A percentile compares a stretch with the other conserved stretches of the same genome.
Evolutionary conservation across 176 grass and related monocot species (phyloP).

Genomic region (Tillandsia leiboldiana): DNA sequence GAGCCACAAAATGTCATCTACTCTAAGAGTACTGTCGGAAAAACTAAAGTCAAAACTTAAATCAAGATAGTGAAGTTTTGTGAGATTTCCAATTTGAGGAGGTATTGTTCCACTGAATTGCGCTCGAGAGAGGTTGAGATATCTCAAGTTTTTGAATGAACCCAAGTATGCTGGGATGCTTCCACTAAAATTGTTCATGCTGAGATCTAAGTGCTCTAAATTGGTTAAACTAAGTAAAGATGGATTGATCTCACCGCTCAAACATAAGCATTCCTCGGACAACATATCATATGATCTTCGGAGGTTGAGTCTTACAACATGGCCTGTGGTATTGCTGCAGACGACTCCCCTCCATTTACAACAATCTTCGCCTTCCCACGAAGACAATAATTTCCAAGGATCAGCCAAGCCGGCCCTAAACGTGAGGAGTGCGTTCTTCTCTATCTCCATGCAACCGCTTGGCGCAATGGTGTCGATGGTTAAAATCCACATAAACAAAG

Average conservation of each 20-base stretch:
- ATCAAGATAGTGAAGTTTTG: constrained; percentile 17
- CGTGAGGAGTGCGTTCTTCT: constrained; percentile 21
- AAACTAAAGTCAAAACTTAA: neutral
- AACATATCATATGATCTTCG: neutral
- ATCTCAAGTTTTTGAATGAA: neutral
- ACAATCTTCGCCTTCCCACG: constrained; percentile 17
- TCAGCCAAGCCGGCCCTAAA: constrained; percentile 18
- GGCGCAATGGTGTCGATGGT: neutral
- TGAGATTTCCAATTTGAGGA: constrained; percentile 27
- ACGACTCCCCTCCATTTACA: constrained; percentile 11
- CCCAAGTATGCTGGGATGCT: constrained; percentile 14
- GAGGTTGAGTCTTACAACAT: constrained; percentile 16
- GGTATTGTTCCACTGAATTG: constrained; percentile 14
- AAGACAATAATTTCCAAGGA: neutral
- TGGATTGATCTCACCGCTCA: constrained; percentile 19
- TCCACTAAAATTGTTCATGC: neutral
- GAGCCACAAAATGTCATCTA: constrained; percentile 17
- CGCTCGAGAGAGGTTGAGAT: neutral
- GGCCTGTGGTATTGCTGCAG: constrained; percentile 21
- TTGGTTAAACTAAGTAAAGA: constrained; percentile 8
- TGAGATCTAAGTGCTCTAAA: constrained; percentile 20
- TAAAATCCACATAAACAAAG: too few species aligned
- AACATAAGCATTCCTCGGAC: neutral
- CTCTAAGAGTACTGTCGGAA: neutral
- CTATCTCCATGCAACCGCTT: neutral